phyloP scores from a whole-genome alignment of 208 protist species.

The Leishmania gerbilli region DNA sequence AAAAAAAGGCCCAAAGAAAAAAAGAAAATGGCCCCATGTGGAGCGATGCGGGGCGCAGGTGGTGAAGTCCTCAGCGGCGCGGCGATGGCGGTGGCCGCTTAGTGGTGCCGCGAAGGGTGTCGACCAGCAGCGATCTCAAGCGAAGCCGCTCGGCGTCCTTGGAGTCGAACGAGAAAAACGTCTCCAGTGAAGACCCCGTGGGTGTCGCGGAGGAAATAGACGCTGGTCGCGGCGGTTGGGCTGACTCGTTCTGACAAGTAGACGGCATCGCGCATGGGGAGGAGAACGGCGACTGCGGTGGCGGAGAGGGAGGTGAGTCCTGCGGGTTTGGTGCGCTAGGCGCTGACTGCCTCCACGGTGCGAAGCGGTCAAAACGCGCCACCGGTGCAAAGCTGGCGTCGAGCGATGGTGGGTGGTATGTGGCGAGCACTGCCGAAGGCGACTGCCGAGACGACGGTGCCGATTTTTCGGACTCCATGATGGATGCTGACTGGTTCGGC shows the following conservation, averaged over 20 bases:
- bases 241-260: neutral
- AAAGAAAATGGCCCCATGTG: neutral
- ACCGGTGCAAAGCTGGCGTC: neutral
- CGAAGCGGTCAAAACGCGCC: neutral
- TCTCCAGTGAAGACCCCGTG: neutral
- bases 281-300: neutral
- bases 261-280: neutral
- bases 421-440: neutral
- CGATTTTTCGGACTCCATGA: neutral
- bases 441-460: neutral
- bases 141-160: slow-evolving; percentile 9
- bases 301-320: neutral
- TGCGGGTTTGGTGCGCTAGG: neutral
- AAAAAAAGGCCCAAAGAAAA: neutral
- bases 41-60: neutral
- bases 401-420: neutral
- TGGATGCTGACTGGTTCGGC: neutral
- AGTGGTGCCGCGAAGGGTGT: slow-evolving; percentile 14
- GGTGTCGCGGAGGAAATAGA: neutral
- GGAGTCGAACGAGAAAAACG: neutral
- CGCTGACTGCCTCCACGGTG: neutral
- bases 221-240: neutral
- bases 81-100: neutral
- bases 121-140: slow-evolving; percentile 17
- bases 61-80: neutral